A percentile compares a stretch with the other conserved stretches of the same genome.
phyloP scores from a whole-genome alignment of 345 rosid species.

The rapeseed (Brassica napus) region DNA sequence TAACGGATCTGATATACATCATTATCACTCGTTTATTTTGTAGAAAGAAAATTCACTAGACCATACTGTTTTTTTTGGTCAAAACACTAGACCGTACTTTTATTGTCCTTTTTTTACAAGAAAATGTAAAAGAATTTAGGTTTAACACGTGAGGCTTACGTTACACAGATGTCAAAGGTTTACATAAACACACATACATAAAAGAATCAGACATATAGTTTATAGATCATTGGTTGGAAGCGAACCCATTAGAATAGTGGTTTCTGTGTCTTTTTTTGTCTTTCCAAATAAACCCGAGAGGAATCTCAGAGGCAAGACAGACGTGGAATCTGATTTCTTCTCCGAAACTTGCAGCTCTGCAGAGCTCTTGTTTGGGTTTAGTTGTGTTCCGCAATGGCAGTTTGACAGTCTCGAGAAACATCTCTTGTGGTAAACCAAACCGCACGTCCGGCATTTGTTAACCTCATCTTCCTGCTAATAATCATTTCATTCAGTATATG shows the following conservation, averaged over 20 bases:
- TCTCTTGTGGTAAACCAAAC: slow-evolving; percentile 62
- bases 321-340: slow-evolving; percentile 49
- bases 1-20: neutral
- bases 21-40: neutral
- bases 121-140: neutral
- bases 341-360: slow-evolving; percentile 43
- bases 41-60: neutral
- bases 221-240: slow-evolving; percentile 59
- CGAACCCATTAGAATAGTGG: slow-evolving; percentile 73
- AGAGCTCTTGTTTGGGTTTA: slow-evolving; percentile 38
- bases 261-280: slow-evolving; percentile 54
- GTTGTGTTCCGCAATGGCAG: slow-evolving; percentile 69
- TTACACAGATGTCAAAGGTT: slow-evolving; percentile 11
- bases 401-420: slow-evolving; percentile 66
- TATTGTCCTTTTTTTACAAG: neutral
- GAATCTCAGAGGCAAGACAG: slow-evolving; percentile 49
- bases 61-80: neutral
- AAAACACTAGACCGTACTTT: neutral
- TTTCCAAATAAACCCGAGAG: slow-evolving; percentile 65
- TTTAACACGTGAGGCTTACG: slow-evolving; percentile 1
- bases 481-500: slow-evolving; percentile 2
- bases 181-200: slow-evolving; percentile 9
- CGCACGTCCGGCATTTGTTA: slow-evolving; percentile 63
- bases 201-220: slow-evolving; percentile 34
- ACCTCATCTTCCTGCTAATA: slow-evolving; percentile 72